Evolutionary conservation across 352 stramenopile genomes (phyloP), one percentile per base, ranked within the genome.

Genomic region (Globisporangium yorkense): DNA sequence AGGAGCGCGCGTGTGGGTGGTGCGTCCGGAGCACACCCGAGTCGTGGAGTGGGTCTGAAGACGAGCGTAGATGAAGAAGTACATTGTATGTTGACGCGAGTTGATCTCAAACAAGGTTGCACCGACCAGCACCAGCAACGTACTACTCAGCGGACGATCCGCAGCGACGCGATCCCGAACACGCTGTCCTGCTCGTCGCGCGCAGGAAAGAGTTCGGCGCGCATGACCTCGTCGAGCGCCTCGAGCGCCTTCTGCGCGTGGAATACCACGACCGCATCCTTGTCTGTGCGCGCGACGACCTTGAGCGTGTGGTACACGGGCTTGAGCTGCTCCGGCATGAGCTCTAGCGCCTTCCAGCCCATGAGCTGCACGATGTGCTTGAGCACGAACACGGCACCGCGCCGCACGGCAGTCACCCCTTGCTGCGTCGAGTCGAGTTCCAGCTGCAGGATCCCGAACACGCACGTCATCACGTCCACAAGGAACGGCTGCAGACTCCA

Each of bases 291-390:
- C 39, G 70, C 72, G 21, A 90, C 85, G 46, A 82, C 68, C 65
- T 92, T 92, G 50, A 95, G 73, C 15, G 72, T 83, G 51, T 84
- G 83, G 57, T 93, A 95, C 52, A 93, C 62, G 13, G 77, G 71
- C 37, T 73, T 75, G 51, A 95, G 71, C 27, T 90, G 76, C 21
- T 89, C 79, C 15, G 85, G 67, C 57, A 89, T 70, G 33, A 93
- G 61, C 47, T 93, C 81, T 7, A 95, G 54, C 44, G 89, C 66
- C 64, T 89, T 85, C 69, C 72, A 80, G 20, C 85, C 85, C 60
- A 95, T 72, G 37, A 92, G 63, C 56, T 92, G 67, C 2, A 92
- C 59, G 18, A 94, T 66, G 67, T 94, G 77, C 44, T 85, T 75
- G 20, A 94, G 68, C 55, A 94, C 54, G 24, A 91, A 94, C 10